Evolutionary conservation across 1,139 yeast genomes (phyloP).

Genomic region (Candida mesenterica): DNA sequence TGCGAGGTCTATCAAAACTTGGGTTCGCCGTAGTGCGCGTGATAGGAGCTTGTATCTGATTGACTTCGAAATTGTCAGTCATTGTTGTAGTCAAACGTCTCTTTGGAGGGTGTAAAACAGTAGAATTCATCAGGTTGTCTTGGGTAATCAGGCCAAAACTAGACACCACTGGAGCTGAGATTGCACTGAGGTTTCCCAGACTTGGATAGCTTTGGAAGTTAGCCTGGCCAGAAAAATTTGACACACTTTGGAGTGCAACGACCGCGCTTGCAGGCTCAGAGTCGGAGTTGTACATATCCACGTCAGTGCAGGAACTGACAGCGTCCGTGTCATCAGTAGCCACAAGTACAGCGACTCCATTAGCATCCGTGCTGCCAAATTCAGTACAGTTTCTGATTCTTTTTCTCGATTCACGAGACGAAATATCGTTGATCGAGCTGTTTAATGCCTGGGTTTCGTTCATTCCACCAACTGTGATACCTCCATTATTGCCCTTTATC

Average conservation of each 20-base stretch:
- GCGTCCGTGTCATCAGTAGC: constrained; percentile 15
- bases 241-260: background rate
- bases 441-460: too few relatives aligned
- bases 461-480: background rate
- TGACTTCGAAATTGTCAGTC: background rate
- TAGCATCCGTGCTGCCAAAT: constrained; percentile 6
- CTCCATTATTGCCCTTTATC: constrained; percentile 11
- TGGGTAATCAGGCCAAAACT: background rate
- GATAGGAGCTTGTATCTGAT: background rate
- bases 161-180: too few relatives aligned
- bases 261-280: constrained; percentile 28
- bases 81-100: constrained; percentile 27
- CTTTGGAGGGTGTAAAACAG: constrained; percentile 38
- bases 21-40: background rate
- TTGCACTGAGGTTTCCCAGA: too few relatives aligned
- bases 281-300: constrained; percentile 40
- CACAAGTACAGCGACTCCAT: constrained; percentile 5
- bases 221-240: background rate
- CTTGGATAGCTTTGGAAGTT: too few relatives aligned
- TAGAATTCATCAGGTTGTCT: background rate
- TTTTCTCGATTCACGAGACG: constrained; percentile 10
- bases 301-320: constrained; percentile 17
- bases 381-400: constrained; percentile 16
- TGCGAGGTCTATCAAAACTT: constrained; percentile 21
- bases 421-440: background rate